Conservation (phyloP, 2,329 filamentous ascomycete genomes). For the Aspergillus unguis region DNA sequence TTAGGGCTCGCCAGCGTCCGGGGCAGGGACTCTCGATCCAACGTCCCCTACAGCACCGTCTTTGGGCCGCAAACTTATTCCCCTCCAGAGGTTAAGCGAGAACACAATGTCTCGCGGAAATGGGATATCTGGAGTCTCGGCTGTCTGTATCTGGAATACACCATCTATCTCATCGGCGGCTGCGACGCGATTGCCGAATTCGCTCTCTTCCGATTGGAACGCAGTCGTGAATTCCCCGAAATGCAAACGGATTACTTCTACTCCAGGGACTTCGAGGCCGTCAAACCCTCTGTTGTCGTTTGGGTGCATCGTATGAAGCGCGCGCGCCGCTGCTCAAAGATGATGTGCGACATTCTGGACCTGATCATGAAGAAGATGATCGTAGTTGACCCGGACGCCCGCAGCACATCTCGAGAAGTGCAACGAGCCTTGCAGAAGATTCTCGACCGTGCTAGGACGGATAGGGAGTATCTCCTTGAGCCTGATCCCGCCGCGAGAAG, state of each 20-base stretch:
- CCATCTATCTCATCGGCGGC: constrained; percentile 35
- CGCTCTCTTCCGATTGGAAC: not conserved
- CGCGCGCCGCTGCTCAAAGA: not conserved
- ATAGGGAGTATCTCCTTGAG: not conserved
- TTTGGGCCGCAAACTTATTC: constrained; percentile 31
- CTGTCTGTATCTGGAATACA: constrained; percentile 37
- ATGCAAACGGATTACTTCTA: constrained; percentile 10
- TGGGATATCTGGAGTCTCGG: constrained; percentile 35
- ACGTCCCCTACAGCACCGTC: constrained; percentile 19
- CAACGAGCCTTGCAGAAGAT: not conserved
- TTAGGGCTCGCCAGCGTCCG: constrained; percentile 36
- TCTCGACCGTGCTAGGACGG: not conserved
- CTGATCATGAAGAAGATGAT: constrained; percentile 13
- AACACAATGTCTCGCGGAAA: constrained; percentile 14
- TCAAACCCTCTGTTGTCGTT: constrained; percentile 4
- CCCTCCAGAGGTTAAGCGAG: constrained; percentile 37
- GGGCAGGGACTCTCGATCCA: constrained; percentile 29
- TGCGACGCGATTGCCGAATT: constrained; percentile 10
- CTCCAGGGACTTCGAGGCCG: not conserved
- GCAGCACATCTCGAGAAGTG: not conserved
- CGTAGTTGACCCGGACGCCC: not conserved
- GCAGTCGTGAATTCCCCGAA: not conserved
- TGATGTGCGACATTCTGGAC: constrained; percentile 8
- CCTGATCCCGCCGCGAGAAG: not conserved
- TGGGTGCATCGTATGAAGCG: constrained; percentile 7